Base-by-base conservation (phyloP, 164 flowering plant species). In the Macadamia tetraphylla region DNA sequence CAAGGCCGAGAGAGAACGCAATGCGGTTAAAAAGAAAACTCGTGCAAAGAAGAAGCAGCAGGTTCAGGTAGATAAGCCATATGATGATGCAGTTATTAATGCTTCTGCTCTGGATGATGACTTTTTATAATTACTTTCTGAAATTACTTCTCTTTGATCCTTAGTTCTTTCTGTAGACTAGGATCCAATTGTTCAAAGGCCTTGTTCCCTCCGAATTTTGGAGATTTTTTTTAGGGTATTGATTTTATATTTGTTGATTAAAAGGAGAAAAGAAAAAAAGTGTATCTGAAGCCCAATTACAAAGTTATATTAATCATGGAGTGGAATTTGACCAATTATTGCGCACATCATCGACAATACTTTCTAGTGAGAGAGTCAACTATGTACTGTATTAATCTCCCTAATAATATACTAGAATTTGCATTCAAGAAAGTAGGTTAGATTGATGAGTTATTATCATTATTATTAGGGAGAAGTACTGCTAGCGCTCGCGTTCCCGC, bases 1-100 rank as follows among this genome's bases (percentile, higher is more conserved):
- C 23, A 94, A 94, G 77, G 91, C 89, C 17, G 97, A 92, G 79
- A 94, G 89, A 75, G 98, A 94, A 80, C 89, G 96, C 35, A 86
- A 79, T 69, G 88, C 91, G 57, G 88, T 96, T 55, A 94, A 90
- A 81, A 91, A 84, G 91, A 94, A 94, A 77, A 74, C 85, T 75
- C 89, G 81, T 67, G 82, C 75, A 1, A 92, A 88, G 86, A 92
- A 90, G 82, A 92, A 23, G 23, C 23, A 90, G 55, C 92, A 90
- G 73, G 81, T 92, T 55, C 85, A 77, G 64, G 82, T 92, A 6
- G 98, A 86, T 60, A 92, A 81, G 80, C 82, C 88, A 0, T 92
- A 88, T 64, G 98, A 91, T 58, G 94, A 89, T 57, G 70, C 70
- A 6, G 88, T 70, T 44, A 80, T 71, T 17, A 60, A 62, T 65